Conservation (phyloP, 306 rosid genomes). For the Rubus idaeus region DNA sequence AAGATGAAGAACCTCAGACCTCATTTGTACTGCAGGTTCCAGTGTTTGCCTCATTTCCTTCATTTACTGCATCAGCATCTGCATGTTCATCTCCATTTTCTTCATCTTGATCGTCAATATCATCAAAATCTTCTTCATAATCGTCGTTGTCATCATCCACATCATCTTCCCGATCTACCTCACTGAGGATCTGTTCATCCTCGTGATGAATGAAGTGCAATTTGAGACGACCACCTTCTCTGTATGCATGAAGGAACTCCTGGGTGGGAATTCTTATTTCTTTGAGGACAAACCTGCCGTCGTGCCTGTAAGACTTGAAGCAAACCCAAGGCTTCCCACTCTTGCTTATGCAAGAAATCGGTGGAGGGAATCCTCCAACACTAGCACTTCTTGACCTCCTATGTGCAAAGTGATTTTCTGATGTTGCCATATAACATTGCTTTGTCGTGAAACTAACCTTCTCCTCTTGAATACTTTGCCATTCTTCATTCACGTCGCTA, state of each 20-base stretch:
- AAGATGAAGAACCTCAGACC: background rate
- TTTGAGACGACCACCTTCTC: conserved; percentile 80
- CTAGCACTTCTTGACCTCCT: conserved; percentile 44
- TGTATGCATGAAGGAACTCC: conserved; percentile 71
- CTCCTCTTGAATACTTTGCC: conserved; percentile 26
- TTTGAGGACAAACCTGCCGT: conserved; percentile 75
- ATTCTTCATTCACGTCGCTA: conserved; percentile 6
- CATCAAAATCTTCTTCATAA: conserved; percentile 25
- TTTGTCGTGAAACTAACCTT: conserved; percentile 26
- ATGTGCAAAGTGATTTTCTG: conserved; percentile 9
- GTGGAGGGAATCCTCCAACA: conserved; percentile 75
- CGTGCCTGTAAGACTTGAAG: conserved; percentile 58
- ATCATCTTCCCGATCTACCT: conserved; percentile 17
- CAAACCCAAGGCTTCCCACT: conserved; percentile 72
- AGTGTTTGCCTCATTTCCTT: conserved; percentile 4
- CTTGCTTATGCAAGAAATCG: conserved; percentile 71
- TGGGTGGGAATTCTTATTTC: conserved; percentile 58
- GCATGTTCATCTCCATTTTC: conserved; percentile 2
- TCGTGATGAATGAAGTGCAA: conserved; percentile 59
- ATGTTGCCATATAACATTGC: conserved; percentile 14
- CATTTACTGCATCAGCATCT: background rate
- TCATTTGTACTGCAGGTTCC: conserved; percentile 3
- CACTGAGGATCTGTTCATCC: conserved; percentile 24
- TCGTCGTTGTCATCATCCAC: conserved; percentile 18
- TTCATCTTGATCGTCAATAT: background rate